Percentiles rank a stretch among this genome's conserved stretches.
Conservation (phyloP, 106 monocot species). For the Dioscorea dumetorum region DNA sequence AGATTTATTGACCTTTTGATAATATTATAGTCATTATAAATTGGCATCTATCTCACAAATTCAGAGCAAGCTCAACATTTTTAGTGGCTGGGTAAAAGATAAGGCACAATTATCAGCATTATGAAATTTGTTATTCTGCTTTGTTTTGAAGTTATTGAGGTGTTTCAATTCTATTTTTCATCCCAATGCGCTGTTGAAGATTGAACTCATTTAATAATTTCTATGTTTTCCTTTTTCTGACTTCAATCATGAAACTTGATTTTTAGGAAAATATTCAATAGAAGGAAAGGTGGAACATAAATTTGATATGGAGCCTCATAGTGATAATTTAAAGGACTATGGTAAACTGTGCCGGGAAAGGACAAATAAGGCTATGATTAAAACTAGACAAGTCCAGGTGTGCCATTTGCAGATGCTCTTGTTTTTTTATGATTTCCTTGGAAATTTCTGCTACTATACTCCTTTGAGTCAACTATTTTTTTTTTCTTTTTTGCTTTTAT, state of each 20-base stretch:
- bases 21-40: no score
- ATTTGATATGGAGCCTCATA: conserved; percentile 98
- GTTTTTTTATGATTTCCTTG: neutral
- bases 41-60: no score
- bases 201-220: neutral
- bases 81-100: no score
- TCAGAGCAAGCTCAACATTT: no score
- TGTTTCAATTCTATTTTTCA: neutral
- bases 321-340: conserved; percentile 79
- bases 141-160: no score
- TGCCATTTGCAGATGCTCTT: conserved; percentile 1
- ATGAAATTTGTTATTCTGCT: no score
- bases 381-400: conserved; percentile 94
- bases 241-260: neutral
- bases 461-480: neutral
- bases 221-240: neutral
- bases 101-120: no score
- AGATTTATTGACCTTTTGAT: no score
- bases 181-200: neutral
- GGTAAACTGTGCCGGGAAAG: conserved; percentile 95
- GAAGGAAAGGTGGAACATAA: conserved; percentile 98
- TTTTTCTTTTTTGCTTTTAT: neutral
- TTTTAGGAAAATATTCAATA: conserved; percentile 61
- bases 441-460: neutral
- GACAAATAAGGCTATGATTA: conserved; percentile 72